These are phyloP conservation scores for Bertia moriformis DNA, from an alignment of 2,329 filamentous ascomycete species.

Conservation along the genomic window DNA sequence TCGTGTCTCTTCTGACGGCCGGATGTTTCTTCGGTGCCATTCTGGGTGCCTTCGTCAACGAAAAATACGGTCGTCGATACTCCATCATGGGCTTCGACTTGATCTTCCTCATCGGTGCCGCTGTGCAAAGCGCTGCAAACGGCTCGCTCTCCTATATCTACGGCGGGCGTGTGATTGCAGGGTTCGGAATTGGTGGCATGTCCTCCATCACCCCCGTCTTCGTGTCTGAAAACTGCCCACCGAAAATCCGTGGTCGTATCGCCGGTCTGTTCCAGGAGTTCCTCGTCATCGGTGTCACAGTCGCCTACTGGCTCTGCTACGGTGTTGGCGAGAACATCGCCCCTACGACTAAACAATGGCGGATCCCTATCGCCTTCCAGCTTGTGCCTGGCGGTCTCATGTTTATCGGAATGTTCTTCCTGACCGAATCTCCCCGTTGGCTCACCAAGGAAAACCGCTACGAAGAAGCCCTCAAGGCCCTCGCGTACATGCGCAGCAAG, in stretches of 20 bases:
- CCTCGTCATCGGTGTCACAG: slow-evolving; percentile 23
- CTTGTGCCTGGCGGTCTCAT: slow-evolving; percentile 34
- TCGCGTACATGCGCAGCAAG: slow-evolving; percentile 19
- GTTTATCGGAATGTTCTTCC: slow-evolving; percentile 29
- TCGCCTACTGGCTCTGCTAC: slow-evolving; percentile 36
- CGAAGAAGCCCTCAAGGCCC: slow-evolving; percentile 21
- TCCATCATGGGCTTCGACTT: slow-evolving; percentile 16
- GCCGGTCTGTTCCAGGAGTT: slow-evolving; percentile 20
- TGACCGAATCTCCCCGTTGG: slow-evolving; percentile 36
- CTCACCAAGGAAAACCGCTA: slow-evolving; percentile 33
- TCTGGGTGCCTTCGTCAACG: slow-evolving; percentile 16
- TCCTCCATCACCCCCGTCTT: slow-evolving; percentile 20
- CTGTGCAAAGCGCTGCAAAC: slow-evolving; percentile 15
- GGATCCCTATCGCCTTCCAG: slow-evolving; percentile 33
- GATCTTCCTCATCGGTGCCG: slow-evolving; percentile 17
- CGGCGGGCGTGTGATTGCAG: slow-evolving; percentile 18
- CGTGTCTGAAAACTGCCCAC: slow-evolving; percentile 17
- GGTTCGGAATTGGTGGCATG: slow-evolving; percentile 20
- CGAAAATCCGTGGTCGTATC: slow-evolving; percentile 15
- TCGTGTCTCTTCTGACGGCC: slow-evolving; percentile 18
- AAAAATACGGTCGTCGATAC: slow-evolving; percentile 16
- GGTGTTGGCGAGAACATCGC: slow-evolving; percentile 27
- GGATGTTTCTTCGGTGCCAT: slow-evolving; percentile 22
- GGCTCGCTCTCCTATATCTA: slow-evolving; percentile 16
- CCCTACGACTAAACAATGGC: slow-evolving; percentile 31